phyloP scores from a whole-genome alignment of 1,139 yeast genomes.

The Kodamaea anthophila region DNA sequence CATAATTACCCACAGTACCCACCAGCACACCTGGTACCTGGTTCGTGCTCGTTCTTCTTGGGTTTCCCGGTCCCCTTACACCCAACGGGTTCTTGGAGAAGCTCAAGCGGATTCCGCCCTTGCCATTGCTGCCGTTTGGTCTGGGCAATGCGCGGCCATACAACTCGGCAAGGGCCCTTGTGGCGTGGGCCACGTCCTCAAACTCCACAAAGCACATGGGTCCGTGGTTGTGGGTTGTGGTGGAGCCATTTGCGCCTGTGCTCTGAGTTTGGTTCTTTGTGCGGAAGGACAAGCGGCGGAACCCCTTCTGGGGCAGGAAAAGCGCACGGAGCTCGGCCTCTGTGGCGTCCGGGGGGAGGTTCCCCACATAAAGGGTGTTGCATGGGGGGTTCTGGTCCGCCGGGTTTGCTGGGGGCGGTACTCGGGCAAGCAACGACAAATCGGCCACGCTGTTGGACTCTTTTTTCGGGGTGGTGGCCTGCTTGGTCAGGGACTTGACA shows the following conservation, averaged over 20 bases:
- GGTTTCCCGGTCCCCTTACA: conserved; percentile 68
- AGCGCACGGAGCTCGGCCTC: conserved; percentile 86
- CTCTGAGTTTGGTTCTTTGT: conserved; percentile 51
- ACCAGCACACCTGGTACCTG: conserved; percentile 18
- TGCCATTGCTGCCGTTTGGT: conserved; percentile 61
- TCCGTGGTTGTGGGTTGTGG: conserved; percentile 60
- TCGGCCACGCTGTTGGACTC: conserved; percentile 53
- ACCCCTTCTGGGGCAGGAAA: conserved; percentile 86
- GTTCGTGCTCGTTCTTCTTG: conserved; percentile 37
- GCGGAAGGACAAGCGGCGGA: conserved; percentile 85
- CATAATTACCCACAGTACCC: conserved; percentile 30
- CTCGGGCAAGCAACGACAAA: conserved; percentile 63
- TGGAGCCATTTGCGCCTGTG: conserved; percentile 21
- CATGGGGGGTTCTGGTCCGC: conserved; percentile 99
- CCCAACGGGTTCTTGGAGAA: conserved; percentile 96
- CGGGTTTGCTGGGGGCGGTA: conserved; percentile 96
- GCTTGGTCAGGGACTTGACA: conserved; percentile 7
- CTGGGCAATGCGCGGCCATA: conserved; percentile 82
- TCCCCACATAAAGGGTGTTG: conserved; percentile 93
- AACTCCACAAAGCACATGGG: conserved; percentile 99
- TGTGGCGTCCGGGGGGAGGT: conserved; percentile 93
- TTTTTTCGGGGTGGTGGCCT: conserved; percentile 8
- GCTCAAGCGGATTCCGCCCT: conserved; percentile 91
- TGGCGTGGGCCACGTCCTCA: conserved; percentile 91
- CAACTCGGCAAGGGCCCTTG: conserved; percentile 85